These are phyloP conservation scores for Cryptococcus sp. DNA, from an alignment of 1,284 basidiomycete genomes.

Conservation along the genomic window DNA sequence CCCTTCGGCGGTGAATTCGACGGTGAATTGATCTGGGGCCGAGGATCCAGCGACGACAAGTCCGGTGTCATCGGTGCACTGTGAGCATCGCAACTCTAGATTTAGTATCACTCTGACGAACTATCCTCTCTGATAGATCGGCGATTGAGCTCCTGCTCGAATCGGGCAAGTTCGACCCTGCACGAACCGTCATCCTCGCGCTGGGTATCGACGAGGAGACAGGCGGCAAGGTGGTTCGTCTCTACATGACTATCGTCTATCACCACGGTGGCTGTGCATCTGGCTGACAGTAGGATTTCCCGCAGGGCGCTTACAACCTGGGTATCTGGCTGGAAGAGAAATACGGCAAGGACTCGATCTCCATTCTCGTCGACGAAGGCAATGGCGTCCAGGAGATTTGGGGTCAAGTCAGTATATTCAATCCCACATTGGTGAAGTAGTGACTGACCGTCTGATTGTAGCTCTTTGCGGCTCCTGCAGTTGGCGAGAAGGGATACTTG, in stretches of 20 bases:
- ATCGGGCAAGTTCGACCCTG: constrained; percentile 57
- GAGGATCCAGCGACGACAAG: constrained; percentile 66
- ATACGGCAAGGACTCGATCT: constrained; percentile 64
- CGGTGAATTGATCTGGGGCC: constrained; percentile 63
- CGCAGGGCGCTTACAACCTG: constrained; percentile 62
- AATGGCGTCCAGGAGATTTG: constrained; percentile 27
- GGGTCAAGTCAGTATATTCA: constrained; percentile 23
- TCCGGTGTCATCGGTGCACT: constrained; percentile 62
- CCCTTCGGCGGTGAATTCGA: constrained; percentile 69
- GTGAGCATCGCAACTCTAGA: constrained; percentile 32
- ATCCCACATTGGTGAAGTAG: no score
- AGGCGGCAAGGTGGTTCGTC: constrained; percentile 55
- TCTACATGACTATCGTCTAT: not conserved
- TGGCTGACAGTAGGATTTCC: not conserved
- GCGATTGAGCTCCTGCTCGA: constrained; percentile 62
- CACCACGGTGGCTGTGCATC: no score
- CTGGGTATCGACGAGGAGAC: constrained; percentile 74
- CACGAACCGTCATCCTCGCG: constrained; percentile 62
- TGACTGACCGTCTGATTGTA: constrained; percentile 2
- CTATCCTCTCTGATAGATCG: constrained; percentile 47
- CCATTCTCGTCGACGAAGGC: constrained; percentile 60
- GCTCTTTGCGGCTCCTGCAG: constrained; percentile 53
- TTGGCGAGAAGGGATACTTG: constrained; percentile 68
- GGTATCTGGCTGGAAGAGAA: constrained; percentile 57
- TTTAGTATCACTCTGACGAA: not conserved